Evolutionary conservation across 352 stramenopile species (phyloP).

Genomic region (Phytophthora meadii): DNA sequence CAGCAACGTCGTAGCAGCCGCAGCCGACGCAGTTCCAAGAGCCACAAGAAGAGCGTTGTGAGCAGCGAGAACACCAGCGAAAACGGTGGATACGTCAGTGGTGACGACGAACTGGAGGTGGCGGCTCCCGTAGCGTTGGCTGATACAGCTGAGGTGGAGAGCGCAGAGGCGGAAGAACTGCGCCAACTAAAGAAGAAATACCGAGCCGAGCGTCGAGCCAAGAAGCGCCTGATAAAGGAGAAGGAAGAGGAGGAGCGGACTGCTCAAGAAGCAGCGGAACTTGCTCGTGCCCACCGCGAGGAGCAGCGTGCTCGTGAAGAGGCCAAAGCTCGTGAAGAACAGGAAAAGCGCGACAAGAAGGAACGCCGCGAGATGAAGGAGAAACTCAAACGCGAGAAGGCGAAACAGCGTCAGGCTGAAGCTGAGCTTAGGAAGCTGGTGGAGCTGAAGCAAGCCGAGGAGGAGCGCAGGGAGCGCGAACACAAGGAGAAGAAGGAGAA

Average conservation of each 20-base stretch:
- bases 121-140: not conserved
- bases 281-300: conserved; percentile 47
- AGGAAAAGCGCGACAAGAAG: conserved; percentile 51
- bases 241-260: conserved; percentile 49
- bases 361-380: conserved; percentile 50
- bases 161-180: conserved; percentile 40
- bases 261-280: conserved; percentile 41
- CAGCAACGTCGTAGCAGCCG: conserved; percentile 27
- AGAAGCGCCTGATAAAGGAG: conserved; percentile 42
- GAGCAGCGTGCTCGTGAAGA: conserved; percentile 49
- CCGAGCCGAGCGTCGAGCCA: conserved; percentile 48
- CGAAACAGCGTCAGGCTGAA: conserved; percentile 47
- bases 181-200: conserved; percentile 43
- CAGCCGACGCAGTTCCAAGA: conserved; percentile 32
- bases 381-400: conserved; percentile 48
- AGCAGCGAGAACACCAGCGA: conserved; percentile 29
- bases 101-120: conserved; percentile 24
- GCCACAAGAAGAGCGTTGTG: conserved; percentile 42
- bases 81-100: conserved; percentile 26
- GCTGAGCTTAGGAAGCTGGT: conserved; percentile 44
- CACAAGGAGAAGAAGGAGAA: conserved; percentile 43
- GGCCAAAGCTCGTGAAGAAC: conserved; percentile 44
- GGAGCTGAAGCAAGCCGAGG: conserved; percentile 49
- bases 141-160: conserved; percentile 16
- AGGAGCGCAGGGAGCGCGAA: conserved; percentile 46